Evolutionary conservation across 2,329 filamentous ascomycete species (phyloP).

Genomic region (Blastomyces parvus): DNA sequence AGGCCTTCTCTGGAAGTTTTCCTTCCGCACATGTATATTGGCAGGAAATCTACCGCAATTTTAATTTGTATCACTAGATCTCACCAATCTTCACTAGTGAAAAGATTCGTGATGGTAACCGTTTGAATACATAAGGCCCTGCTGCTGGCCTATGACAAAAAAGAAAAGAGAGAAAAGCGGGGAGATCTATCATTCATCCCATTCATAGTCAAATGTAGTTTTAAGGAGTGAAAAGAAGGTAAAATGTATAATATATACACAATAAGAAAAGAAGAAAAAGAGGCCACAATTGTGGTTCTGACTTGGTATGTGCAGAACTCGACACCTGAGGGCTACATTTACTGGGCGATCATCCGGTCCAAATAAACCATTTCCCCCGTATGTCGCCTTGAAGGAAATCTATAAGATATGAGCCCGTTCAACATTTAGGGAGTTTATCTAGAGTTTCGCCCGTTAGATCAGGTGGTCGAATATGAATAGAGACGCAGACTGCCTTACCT

Average conservation of each 20-base stretch:
- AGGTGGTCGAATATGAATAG: not conserved
- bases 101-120: no score
- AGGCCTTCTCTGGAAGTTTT: no score
- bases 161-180: no score
- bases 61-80: no score
- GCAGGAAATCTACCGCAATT: no score
- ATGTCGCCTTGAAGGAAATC: not conserved
- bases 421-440: not conserved
- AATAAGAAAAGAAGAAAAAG: not conserved
- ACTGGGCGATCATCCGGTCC: not conserved
- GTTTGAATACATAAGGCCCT: no score
- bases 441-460: not conserved
- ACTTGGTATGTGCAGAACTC: not conserved
- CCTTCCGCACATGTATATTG: no score
- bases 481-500: not conserved
- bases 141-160: no score
- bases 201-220: not conserved
- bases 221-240: slow-evolving; percentile 23
- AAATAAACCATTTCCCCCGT: not conserved
- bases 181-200: no score
- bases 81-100: no score
- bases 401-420: not conserved
- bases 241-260: not conserved
- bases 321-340: no score
- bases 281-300: not conserved